phyloP scores from a whole-genome alignment of 805 yeast species.

The Candida incommunis region DNA sequence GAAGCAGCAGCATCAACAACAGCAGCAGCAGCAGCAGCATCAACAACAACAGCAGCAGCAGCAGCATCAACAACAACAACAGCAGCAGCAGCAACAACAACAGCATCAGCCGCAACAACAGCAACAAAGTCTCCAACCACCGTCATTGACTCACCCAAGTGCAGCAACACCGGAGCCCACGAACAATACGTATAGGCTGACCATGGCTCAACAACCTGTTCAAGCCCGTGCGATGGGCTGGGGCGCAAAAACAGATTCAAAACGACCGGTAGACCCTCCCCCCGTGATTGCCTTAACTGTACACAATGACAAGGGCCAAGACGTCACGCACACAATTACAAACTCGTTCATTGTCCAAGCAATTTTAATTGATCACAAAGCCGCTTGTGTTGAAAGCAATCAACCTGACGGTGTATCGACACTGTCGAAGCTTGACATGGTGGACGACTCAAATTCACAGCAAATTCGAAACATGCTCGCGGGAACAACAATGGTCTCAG shows the following conservation, averaged over 20 bases:
- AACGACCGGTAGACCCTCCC: constrained; percentile 24
- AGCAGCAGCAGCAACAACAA: too few relatives aligned
- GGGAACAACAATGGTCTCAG: constrained; percentile 14
- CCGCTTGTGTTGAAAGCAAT: background rate
- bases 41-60: too few relatives aligned
- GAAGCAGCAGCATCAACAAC: too few relatives aligned
- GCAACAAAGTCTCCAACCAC: background rate
- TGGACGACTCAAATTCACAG: background rate
- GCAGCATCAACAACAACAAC: too few relatives aligned
- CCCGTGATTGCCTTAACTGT: constrained; percentile 17
- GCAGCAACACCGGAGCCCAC: too few relatives aligned
- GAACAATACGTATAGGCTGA: constrained; percentile 6
- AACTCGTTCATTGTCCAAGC: constrained; percentile 16
- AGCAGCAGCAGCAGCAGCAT: too few relatives aligned
- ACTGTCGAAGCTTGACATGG: constrained; percentile 2
- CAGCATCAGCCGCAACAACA: background rate
- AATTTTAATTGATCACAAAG: constrained; percentile 3
- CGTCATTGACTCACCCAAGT: too few relatives aligned
- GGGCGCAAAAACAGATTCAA: constrained; percentile 19
- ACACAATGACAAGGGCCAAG: constrained; percentile 12
- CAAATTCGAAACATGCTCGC: constrained; percentile 5
- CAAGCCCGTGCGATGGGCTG: constrained; percentile 23
- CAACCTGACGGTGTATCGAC: too few relatives aligned
- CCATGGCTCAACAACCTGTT: constrained; percentile 19
- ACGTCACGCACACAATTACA: constrained; percentile 17